These are phyloP conservation scores for Aaosphaeria pasadenensis DNA, from an alignment of 2,329 filamentous ascomycete genomes.

Conservation along the genomic window DNA sequence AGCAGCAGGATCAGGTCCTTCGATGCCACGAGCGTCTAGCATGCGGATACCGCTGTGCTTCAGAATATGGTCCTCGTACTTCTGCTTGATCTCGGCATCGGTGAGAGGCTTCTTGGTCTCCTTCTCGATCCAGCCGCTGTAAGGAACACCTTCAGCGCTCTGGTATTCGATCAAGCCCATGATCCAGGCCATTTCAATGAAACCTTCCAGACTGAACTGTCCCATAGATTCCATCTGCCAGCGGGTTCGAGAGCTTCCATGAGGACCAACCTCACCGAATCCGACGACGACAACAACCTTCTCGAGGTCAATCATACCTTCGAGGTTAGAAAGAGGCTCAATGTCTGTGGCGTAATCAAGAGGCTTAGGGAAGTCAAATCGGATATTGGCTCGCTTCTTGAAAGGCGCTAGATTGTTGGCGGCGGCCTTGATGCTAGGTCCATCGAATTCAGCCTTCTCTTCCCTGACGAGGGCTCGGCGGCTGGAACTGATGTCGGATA, in stretches of 20 bases:
- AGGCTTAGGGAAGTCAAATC: slow-evolving; percentile 4
- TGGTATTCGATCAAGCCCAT: slow-evolving; percentile 88
- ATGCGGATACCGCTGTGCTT: slow-evolving; percentile 34
- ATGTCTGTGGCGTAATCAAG: slow-evolving; percentile 3
- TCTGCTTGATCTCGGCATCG: slow-evolving; percentile 28
- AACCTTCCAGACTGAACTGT: slow-evolving; percentile 82
- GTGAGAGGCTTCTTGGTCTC: slow-evolving; percentile 21
- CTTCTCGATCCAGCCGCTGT: slow-evolving; percentile 28
- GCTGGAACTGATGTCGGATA: slow-evolving; percentile 6
- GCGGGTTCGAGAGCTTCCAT: slow-evolving; percentile 83
- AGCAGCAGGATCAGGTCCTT: slow-evolving; percentile 17
- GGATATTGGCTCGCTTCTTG: slow-evolving; percentile 5
- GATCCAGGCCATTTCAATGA: slow-evolving; percentile 90
- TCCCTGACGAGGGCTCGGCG: slow-evolving; percentile 8
- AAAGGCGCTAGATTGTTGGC: neutral
- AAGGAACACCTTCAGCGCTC: slow-evolving; percentile 63
- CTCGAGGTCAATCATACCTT: slow-evolving; percentile 40
- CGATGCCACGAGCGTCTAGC: slow-evolving; percentile 21
- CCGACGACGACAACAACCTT: slow-evolving; percentile 40
- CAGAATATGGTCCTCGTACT: slow-evolving; percentile 30
- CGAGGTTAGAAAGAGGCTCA: slow-evolving; percentile 9
- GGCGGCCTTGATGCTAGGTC: neutral
- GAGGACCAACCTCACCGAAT: slow-evolving; percentile 53
- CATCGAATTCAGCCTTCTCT: slow-evolving; percentile 6
- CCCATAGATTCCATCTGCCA: slow-evolving; percentile 92